Percentiles rank a stretch among this genome's conserved stretches.
phyloP scores from a whole-genome alignment of 208 protist genomes.

The Trypanosoma caninum region DNA sequence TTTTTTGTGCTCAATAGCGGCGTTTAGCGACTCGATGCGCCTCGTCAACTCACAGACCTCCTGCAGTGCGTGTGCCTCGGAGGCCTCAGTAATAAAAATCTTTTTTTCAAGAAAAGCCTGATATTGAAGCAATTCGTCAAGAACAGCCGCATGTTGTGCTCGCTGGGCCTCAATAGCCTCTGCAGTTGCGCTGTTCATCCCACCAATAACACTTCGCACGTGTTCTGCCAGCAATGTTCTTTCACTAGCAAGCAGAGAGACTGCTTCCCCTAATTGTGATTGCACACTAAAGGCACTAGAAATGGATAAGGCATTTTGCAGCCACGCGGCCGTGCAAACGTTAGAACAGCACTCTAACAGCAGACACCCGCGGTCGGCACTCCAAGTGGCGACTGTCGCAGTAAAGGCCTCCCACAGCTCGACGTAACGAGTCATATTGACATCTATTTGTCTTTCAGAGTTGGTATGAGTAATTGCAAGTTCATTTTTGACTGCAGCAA shows the following conservation, averaged over 20 bases:
- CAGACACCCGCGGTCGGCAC: background rate
- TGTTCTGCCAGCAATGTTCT: constrained; percentile 3
- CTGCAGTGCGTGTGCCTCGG: background rate
- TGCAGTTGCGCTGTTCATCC: constrained; percentile 24
- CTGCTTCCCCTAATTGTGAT: constrained; percentile 4
- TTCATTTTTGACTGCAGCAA: background rate
- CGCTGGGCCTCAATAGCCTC: constrained; percentile 10
- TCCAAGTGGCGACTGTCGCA: background rate
- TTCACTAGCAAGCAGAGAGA: constrained; percentile 2
- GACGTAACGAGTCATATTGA: background rate
- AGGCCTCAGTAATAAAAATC: constrained; percentile 1
- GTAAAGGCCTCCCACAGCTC: background rate
- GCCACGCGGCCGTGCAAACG: background rate
- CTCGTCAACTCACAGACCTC: background rate
- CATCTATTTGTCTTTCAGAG: background rate
- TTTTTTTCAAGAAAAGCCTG: constrained; percentile 18
- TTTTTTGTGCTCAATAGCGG: background rate
- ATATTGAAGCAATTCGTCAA: constrained; percentile 22
- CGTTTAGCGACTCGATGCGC: constrained; percentile 10
- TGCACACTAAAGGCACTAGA: too few species aligned
- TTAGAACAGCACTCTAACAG: background rate
- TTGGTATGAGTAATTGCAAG: background rate
- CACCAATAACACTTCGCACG: constrained; percentile 22
- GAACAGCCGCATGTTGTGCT: constrained; percentile 10
- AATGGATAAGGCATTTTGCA: too few species aligned